These are phyloP conservation scores for Xylaria sp. DNA, from an alignment of 2,329 filamentous ascomycete species.

Conservation along the genomic window DNA sequence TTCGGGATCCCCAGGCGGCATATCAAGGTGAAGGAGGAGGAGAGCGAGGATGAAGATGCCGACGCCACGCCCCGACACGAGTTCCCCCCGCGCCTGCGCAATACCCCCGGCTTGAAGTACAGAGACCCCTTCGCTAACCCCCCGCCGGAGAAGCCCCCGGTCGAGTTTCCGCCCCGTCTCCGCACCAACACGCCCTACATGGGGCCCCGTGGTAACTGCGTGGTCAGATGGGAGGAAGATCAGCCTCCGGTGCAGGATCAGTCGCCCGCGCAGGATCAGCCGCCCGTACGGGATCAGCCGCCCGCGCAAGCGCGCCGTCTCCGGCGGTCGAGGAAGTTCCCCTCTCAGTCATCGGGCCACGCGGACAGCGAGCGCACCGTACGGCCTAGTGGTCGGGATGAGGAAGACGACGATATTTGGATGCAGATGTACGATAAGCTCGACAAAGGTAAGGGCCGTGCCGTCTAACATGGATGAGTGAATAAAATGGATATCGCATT, in stretches of 20 bases:
- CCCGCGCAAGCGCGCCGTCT: background rate
- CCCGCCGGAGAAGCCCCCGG: background rate
- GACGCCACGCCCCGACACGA: background rate
- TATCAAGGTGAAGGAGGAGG: background rate
- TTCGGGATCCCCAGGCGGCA: background rate
- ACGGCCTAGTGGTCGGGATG: background rate
- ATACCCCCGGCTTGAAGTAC: slow-evolving; percentile 9
- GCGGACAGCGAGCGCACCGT: background rate
- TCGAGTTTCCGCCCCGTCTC: slow-evolving; percentile 8
- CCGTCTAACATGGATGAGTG: background rate
- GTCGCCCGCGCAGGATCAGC: background rate
- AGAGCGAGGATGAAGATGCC: background rate
- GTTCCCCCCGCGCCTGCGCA: slow-evolving; percentile 11
- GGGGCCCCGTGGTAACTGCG: slow-evolving; percentile 10
- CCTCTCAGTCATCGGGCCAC: no score
- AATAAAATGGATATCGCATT: slow-evolving; percentile 2
- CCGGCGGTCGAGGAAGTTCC: slow-evolving; percentile 9
- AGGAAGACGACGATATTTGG: slow-evolving; percentile 27
- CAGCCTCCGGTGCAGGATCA: background rate
- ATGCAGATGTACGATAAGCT: slow-evolving; percentile 18
- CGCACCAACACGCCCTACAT: slow-evolving; percentile 9
- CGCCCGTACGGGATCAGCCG: background rate
- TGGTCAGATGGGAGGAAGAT: background rate
- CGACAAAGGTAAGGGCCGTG: slow-evolving; percentile 2
- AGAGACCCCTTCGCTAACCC: background rate